Base-by-base conservation (phyloP, 306 rosid genomes). In the Clitoria ternatea region DNA sequence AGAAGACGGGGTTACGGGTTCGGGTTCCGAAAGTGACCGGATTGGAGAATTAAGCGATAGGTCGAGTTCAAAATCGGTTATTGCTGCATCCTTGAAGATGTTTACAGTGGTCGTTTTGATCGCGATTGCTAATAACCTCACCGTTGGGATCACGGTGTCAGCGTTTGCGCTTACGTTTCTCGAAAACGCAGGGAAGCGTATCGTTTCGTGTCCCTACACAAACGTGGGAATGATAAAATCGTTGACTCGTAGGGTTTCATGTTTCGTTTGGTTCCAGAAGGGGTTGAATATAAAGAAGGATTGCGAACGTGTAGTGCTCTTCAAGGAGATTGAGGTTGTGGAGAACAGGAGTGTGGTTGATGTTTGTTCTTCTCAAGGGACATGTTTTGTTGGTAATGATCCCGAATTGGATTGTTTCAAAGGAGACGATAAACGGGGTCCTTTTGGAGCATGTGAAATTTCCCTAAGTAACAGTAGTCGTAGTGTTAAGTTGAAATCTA, bases 111-210 rank as follows among this genome's bases (percentile, higher is more conserved):
- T 82, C 35, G 61, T 66, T 61, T 40, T 85, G 75, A 75, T 73
- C 1, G 57, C 85, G 49, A 77, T 79, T 59, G 82, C 85, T 11
- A 61, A 80, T 56, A 77, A 63, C 36, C 56, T 92, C 37, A 87
- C 77, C 2, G 79, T 84, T 23, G 89, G 86, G 74, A 73, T 90
- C 76, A 88, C 91, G 9, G 76, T 86, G 63, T 86, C 87, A 1
- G 93, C 93, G 35, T 90, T 92, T 35, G 50, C 78, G 35, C 85
- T 92, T 30, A 8, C 90, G 61, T 26, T 90, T 56, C 72, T 88
- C 11, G 91, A 92, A 32, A 75, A 27, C 72, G 61, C 75, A 2
- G 85, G 83, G 6, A 82, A 79, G 37, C 77, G 77, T 3, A 54
- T 29, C 27, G 76, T 69, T 78, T 70, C 74, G 8, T 69, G 48